These are phyloP conservation scores for Mucor irregularis DNA, from an alignment of 371 early-diverging fungal species.

Conservation along the genomic window DNA sequence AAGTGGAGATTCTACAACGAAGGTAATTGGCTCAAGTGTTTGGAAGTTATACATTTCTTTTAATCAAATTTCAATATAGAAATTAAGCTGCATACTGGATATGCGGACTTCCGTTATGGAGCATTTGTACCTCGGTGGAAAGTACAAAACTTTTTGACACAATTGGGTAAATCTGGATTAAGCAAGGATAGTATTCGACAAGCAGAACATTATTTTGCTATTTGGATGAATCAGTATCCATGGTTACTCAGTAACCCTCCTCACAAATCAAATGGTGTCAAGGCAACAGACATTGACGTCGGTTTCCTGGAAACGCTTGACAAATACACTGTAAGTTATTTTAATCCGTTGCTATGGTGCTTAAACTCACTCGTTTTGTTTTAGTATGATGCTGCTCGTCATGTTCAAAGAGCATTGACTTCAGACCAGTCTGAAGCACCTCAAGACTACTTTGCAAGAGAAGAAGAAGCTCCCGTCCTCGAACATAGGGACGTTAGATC, in stretches of 20 bases:
- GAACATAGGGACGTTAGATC: slow-evolving; percentile 54
- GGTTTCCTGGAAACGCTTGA: slow-evolving; percentile 17
- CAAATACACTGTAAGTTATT: slow-evolving; percentile 15
- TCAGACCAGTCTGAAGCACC: slow-evolving; percentile 43
- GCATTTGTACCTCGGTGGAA: slow-evolving; percentile 53
- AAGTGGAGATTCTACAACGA: slow-evolving; percentile 64
- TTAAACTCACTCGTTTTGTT: neutral
- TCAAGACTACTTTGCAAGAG: slow-evolving; percentile 54
- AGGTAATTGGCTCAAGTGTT: neutral
- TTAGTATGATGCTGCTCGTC: slow-evolving; percentile 57
- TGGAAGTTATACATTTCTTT: neutral
- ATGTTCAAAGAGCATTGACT: slow-evolving; percentile 47
- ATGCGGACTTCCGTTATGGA: slow-evolving; percentile 64
- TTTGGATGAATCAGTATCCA: slow-evolving; percentile 71
- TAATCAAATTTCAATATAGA: slow-evolving; percentile 6
- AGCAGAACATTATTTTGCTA: slow-evolving; percentile 62
- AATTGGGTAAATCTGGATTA: slow-evolving; percentile 55
- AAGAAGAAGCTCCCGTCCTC: slow-evolving; percentile 47
- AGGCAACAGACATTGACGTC: slow-evolving; percentile 16
- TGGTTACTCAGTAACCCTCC: slow-evolving; percentile 59
- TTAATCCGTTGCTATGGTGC: no score
- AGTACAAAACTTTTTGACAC: slow-evolving; percentile 52
- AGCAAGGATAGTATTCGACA: slow-evolving; percentile 51
- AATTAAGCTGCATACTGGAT: slow-evolving; percentile 58
- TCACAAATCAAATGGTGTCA: slow-evolving; percentile 8